Conservation (phyloP, 805 yeast species). For the Saturnispora ahearnii region DNA sequence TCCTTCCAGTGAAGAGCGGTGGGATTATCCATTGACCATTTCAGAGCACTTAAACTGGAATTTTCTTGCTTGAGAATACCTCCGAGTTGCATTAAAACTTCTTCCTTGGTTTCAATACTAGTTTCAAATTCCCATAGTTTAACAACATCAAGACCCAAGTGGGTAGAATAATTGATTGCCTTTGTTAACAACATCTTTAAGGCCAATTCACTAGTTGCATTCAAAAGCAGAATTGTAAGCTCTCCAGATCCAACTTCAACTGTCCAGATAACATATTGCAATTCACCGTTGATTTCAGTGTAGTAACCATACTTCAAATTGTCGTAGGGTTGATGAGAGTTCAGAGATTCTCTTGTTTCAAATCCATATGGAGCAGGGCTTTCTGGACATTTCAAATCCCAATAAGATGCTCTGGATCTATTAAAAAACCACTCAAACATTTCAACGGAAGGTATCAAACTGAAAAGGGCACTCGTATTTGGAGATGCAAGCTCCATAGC, state of each 20-base stretch:
- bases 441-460: slow-evolving; percentile 31
- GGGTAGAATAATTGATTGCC: slow-evolving; percentile 6
- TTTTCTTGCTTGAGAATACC: slow-evolving; percentile 9
- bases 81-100: not conserved
- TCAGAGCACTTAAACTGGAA: slow-evolving; percentile 20
- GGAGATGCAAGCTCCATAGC: not conserved
- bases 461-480: not conserved
- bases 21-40: not conserved
- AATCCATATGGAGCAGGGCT: not conserved
- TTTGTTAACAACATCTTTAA: not conserved
- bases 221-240: not conserved
- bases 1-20: slow-evolving; percentile 9
- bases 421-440: slow-evolving; percentile 35
- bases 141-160: slow-evolving; percentile 4
- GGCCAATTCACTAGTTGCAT: not conserved
- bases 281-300: not conserved
- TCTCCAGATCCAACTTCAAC: not conserved
- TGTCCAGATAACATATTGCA: slow-evolving; percentile 3
- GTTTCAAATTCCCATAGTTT: slow-evolving; percentile 10
- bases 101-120: slow-evolving; percentile 11
- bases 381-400: slow-evolving; percentile 3
- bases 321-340: not conserved
- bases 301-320: slow-evolving; percentile 3
- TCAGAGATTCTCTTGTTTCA: not conserved
- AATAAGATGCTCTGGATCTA: slow-evolving; percentile 19